These are phyloP conservation scores for Anastatica hierochuntica DNA, from an alignment of 345 rosid genomes.

Conservation along the genomic window DNA sequence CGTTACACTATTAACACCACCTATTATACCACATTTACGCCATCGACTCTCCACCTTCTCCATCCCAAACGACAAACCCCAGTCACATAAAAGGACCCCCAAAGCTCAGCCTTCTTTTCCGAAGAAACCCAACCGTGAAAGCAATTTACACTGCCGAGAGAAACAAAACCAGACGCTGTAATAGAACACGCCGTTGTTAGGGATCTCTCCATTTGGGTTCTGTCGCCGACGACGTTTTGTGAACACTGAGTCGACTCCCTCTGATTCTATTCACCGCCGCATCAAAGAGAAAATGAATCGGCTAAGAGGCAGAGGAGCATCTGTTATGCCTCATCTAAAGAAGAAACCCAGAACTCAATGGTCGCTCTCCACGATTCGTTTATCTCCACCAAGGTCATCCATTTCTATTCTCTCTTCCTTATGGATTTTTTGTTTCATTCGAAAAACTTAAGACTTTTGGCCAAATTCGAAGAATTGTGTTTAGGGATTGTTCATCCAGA, in stretches of 20 bases:
- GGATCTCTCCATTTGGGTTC: too few species aligned
- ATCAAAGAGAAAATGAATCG: constrained; percentile 39
- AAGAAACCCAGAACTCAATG: constrained; percentile 59
- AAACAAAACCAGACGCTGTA: too few species aligned
- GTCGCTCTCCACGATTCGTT: constrained; percentile 72
- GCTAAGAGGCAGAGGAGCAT: constrained; percentile 47
- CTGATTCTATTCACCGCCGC: not conserved
- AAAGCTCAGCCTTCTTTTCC: too few species aligned
- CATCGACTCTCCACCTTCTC: too few species aligned
- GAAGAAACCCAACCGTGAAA: too few species aligned
- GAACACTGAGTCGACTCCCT: not conserved
- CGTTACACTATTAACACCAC: too few species aligned
- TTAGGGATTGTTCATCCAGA: not conserved
- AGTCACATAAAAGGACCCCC: too few species aligned
- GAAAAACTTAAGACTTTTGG: not conserved
- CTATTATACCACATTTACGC: too few species aligned
- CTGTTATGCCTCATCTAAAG: constrained; percentile 42
- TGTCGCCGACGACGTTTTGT: constrained; percentile 1
- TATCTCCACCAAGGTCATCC: constrained; percentile 62
- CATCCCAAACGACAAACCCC: too few species aligned
- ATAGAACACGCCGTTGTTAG: too few species aligned
- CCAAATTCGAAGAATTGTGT: not conserved
- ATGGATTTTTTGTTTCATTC: not conserved
- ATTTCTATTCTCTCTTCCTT: not conserved
- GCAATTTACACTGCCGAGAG: too few species aligned